Percentiles rank a stretch among this genome's conserved stretches.
Conservation (phyloP, 331 rosid species). For the Pyracantha coccinea region DNA sequence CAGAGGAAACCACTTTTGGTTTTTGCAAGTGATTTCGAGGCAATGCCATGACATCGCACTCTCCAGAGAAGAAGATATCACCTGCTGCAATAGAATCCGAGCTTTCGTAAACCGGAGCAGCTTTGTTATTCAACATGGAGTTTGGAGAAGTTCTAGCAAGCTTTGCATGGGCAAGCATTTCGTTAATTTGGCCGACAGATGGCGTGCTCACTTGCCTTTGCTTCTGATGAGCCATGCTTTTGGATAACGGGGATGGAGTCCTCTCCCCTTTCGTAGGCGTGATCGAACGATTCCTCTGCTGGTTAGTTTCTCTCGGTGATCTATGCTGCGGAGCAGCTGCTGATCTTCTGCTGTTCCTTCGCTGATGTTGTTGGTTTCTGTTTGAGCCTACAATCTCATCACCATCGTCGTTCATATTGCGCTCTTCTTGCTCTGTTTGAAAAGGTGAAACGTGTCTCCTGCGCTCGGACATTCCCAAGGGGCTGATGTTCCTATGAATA, state of each 20-base stretch:
- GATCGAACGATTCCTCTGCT: neutral
- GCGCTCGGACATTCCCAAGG: slow-evolving; percentile 40
- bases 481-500: slow-evolving; percentile 33
- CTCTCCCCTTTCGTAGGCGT: slow-evolving; percentile 9
- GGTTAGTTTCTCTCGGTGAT: slow-evolving; percentile 21
- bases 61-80: slow-evolving; percentile 78
- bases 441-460: slow-evolving; percentile 38
- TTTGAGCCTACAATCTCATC: slow-evolving; percentile 1
- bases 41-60: slow-evolving; percentile 29
- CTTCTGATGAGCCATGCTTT: slow-evolving; percentile 9
- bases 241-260: slow-evolving; percentile 20
- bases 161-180: slow-evolving; percentile 48
- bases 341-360: slow-evolving; percentile 36
- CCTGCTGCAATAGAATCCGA: slow-evolving; percentile 59
- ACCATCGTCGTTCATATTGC: neutral
- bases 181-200: slow-evolving; percentile 55
- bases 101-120: slow-evolving; percentile 25
- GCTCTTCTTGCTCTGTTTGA: slow-evolving; percentile 2
- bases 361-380: slow-evolving; percentile 17
- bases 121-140: neutral
- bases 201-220: slow-evolving; percentile 27
- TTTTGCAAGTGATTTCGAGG: slow-evolving; percentile 18
- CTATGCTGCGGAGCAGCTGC: slow-evolving; percentile 61
- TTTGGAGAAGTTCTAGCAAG: slow-evolving; percentile 18
- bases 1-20: slow-evolving; percentile 16